Evolutionary conservation across 2,329 filamentous ascomycete species (phyloP).

Genomic region (Canariomyces notabilis): DNA sequence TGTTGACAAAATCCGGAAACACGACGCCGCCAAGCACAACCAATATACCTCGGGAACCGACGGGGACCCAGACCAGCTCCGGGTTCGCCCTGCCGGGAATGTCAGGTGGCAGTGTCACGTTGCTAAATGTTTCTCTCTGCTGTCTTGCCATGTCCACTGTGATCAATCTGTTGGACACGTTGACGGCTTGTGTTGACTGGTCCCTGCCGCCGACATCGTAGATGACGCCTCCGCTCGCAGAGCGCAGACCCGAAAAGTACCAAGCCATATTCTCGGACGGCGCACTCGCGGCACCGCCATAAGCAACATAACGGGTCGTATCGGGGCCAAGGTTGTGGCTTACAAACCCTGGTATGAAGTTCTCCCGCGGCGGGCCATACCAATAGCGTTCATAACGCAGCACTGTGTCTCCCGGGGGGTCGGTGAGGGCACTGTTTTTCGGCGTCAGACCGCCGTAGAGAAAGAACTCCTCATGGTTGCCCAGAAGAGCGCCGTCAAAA

Average conservation of each 20-base stretch:
- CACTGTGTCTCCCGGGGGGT: slow-evolving; percentile 40
- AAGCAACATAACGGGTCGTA: slow-evolving; percentile 58
- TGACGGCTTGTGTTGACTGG: slow-evolving; percentile 35
- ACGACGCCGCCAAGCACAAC: slow-evolving; percentile 72
- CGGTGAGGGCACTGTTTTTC: slow-evolving; percentile 31
- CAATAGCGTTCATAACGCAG: slow-evolving; percentile 49
- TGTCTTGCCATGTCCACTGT: slow-evolving; percentile 54
- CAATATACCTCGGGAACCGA: slow-evolving; percentile 69
- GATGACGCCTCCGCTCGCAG: slow-evolving; percentile 46
- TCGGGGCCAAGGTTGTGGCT: slow-evolving; percentile 36
- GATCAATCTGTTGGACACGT: slow-evolving; percentile 53
- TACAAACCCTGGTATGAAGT: slow-evolving; percentile 42
- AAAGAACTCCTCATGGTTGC: slow-evolving; percentile 58
- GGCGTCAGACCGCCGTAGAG: slow-evolving; percentile 56
- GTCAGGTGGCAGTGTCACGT: slow-evolving; percentile 45
- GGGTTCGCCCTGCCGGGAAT: slow-evolving; percentile 56
- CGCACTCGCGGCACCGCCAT: slow-evolving; percentile 58
- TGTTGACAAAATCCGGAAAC: slow-evolving; percentile 46
- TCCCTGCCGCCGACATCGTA: slow-evolving; percentile 26
- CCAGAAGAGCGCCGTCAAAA: slow-evolving; percentile 58
- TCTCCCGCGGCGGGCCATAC: slow-evolving; percentile 42
- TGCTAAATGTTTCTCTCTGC: slow-evolving; percentile 49
- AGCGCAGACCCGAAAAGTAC: slow-evolving; percentile 63
- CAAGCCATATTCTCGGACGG: slow-evolving; percentile 67
- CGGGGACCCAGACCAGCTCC: slow-evolving; percentile 70